phyloP scores from a whole-genome alignment of 768 basidiomycete species.

The Mycena epipterygia region DNA sequence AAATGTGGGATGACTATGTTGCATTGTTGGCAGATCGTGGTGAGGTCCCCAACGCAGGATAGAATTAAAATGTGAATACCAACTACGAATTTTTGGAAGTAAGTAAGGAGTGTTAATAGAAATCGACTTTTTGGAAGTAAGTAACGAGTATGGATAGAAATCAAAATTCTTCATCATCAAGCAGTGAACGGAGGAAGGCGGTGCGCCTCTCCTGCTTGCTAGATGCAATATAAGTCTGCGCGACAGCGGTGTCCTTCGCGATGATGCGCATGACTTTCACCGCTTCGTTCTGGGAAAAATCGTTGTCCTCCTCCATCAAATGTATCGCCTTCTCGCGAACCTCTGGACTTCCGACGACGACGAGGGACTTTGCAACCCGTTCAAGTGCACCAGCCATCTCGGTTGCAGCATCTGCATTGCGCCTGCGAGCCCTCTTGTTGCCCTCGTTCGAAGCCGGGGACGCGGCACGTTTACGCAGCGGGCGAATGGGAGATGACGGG shows the following conservation, averaged over 20 bases:
- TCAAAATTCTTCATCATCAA: neutral
- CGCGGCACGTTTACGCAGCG: conserved; percentile 13
- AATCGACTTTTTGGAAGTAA: too few species aligned
- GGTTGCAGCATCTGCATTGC: conserved; percentile 16
- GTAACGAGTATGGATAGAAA: neutral
- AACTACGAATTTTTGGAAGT: too few species aligned
- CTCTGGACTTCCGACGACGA: conserved; percentile 9
- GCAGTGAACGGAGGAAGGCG: neutral
- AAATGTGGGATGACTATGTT: conserved; percentile 23
- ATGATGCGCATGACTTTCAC: conserved; percentile 11
- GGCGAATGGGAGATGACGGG: neutral
- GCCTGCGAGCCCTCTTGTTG: neutral
- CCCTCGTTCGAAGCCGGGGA: neutral
- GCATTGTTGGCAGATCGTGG: neutral
- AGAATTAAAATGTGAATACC: neutral
- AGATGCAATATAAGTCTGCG: conserved; percentile 16
- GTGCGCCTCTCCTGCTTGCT: conserved; percentile 11
- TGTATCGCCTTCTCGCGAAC: conserved; percentile 5
- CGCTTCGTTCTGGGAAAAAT: conserved; percentile 18
- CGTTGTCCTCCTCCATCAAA: conserved; percentile 24
- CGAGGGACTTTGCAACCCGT: neutral
- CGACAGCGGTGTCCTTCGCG: conserved; percentile 10
- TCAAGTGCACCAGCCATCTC: conserved; percentile 18
- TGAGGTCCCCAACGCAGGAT: neutral
- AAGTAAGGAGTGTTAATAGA: too few species aligned